Evolutionary conservation across 1,139 yeast genomes (phyloP).

Genomic region (Suhomyces taliae): DNA sequence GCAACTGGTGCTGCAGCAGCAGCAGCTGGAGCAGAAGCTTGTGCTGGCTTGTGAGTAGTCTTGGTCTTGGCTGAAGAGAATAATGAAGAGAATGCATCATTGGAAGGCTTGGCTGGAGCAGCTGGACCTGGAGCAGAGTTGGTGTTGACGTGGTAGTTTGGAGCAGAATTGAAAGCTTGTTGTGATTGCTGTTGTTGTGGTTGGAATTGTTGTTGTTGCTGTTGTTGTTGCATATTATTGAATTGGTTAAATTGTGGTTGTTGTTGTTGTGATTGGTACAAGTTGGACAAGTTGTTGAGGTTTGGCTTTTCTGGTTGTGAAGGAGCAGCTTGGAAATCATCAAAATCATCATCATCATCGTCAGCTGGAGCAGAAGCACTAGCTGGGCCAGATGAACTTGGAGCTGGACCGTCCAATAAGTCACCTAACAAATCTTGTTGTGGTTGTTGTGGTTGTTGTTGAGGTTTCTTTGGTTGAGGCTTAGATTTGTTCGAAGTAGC

Average conservation of each 20-base stretch:
- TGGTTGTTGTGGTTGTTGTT: slow-evolving; percentile 24
- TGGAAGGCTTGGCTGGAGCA: slow-evolving; percentile 38
- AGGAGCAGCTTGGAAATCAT: slow-evolving; percentile 87
- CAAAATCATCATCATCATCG: slow-evolving; percentile 78
- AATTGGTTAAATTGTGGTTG: slow-evolving; percentile 16
- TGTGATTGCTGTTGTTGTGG: slow-evolving; percentile 9
- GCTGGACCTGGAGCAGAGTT: slow-evolving; percentile 23
- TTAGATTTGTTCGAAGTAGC: slow-evolving; percentile 30
- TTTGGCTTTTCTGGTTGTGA: slow-evolving; percentile 34
- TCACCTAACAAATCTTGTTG: slow-evolving; percentile 53
- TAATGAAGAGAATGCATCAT: slow-evolving; percentile 81
- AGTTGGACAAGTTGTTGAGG: slow-evolving; percentile 39
- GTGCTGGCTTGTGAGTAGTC: slow-evolving; percentile 14
- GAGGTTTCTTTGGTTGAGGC: slow-evolving; percentile 25
- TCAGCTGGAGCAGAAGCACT: slow-evolving; percentile 23
- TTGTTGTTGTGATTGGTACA: slow-evolving; percentile 31
- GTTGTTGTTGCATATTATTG: slow-evolving; percentile 15
- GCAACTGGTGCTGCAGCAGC: slow-evolving; percentile 5
- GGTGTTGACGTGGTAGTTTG: slow-evolving; percentile 19
- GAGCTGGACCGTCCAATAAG: slow-evolving; percentile 44
- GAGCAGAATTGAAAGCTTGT: slow-evolving; percentile 22
- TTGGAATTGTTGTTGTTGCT: slow-evolving; percentile 12
- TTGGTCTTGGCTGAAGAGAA: slow-evolving; percentile 70
- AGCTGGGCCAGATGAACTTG: slow-evolving; percentile 19
- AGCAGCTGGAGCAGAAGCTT: slow-evolving; percentile 9